A percentile compares a stretch with the other conserved stretches of the same genome.
Conservation (phyloP, 2,329 filamentous ascomycete genomes). For the Sarocladium oryzae region DNA sequence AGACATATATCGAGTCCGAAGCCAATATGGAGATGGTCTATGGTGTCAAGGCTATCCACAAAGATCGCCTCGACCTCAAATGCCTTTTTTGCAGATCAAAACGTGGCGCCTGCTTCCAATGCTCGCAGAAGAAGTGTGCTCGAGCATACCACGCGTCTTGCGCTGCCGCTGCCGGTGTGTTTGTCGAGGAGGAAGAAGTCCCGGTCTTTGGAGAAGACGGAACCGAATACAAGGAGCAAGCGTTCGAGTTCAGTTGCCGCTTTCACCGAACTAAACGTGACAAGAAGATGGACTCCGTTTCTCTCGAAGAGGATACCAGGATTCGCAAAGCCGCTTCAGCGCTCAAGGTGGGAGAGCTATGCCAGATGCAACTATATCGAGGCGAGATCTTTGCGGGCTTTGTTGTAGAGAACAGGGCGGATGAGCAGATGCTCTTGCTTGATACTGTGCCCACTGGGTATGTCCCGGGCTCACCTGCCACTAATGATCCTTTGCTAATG, state of each 20-base stretch:
- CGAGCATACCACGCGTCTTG: slow-evolving; percentile 94
- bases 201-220: slow-evolving; percentile 86
- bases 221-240: slow-evolving; percentile 85
- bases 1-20: slow-evolving; percentile 75
- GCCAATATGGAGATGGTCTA: slow-evolving; percentile 68
- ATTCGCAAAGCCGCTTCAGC: slow-evolving; percentile 62
- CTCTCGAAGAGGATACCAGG: slow-evolving; percentile 62
- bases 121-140: slow-evolving; percentile 88
- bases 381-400: slow-evolving; percentile 88
- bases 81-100: slow-evolving; percentile 93
- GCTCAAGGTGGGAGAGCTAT: slow-evolving; percentile 66
- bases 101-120: slow-evolving; percentile 94
- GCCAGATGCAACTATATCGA: slow-evolving; percentile 79
- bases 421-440: slow-evolving; percentile 70
- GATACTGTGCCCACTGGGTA: slow-evolving; percentile 82
- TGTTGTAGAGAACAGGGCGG: slow-evolving; percentile 73
- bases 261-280: slow-evolving; percentile 88
- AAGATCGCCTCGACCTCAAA: slow-evolving; percentile 83
- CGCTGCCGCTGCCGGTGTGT: slow-evolving; percentile 83
- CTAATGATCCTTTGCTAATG: slow-evolving; percentile 30
- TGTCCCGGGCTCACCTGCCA: slow-evolving; percentile 25
- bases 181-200: slow-evolving; percentile 80
- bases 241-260: slow-evolving; percentile 88
- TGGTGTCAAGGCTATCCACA: slow-evolving; percentile 75
- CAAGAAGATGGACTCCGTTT: slow-evolving; percentile 62